Base-by-base conservation (phyloP, 768 basidiomycete genomes). In the Suillus fuscotomentosus region DNA sequence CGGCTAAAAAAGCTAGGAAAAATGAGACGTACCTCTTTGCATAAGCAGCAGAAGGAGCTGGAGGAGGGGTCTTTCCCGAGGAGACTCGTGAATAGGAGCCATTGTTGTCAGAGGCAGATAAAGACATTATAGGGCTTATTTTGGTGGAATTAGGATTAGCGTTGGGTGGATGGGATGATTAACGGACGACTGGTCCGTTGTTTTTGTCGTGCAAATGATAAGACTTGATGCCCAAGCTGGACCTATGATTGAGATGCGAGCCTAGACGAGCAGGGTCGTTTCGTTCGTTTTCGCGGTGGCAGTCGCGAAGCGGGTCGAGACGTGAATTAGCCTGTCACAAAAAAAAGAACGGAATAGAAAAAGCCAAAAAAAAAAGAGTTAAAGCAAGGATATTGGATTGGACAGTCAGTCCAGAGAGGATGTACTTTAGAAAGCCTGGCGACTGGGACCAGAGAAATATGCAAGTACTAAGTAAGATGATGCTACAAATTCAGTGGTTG, bases 61-160 rank as follows among this genome's bases (percentile, higher is more conserved):
- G 92, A 65, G 92, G 92, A 66, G 93, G 92, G 2, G 92, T 95
- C 80, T 94, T 95, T 67, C 93, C 93, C 73, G 91, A 89, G 68
- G 90, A 83, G 75, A 85, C 87, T 83, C 91, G 88, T 71, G 89
- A 84, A 86, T 90, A 92, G 80, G 90, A 84, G 82, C 83, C 83
- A 81, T 84, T 86, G 84, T 85, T 90, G 86, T 92, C 90, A 76
- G 85, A 83, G 77, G 91, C 86, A 77, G 92, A 92, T 85, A 94
- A 88, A 83, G 92, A 93, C 92, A 94, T 94, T 91, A 90, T 90
- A 90, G 80, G 78, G 75, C 76, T 81, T 71, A 69, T 73, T 77
- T 75, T 77, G 67, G 75, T 79, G 80, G 78, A 86, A 92, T 92
- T 93, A 93, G 83, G 85, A 94, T 93, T 93, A 93, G 72, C 70